Base-by-base conservation (phyloP, 768 basidiomycete species). In the Tricholoma sp. region DNA sequence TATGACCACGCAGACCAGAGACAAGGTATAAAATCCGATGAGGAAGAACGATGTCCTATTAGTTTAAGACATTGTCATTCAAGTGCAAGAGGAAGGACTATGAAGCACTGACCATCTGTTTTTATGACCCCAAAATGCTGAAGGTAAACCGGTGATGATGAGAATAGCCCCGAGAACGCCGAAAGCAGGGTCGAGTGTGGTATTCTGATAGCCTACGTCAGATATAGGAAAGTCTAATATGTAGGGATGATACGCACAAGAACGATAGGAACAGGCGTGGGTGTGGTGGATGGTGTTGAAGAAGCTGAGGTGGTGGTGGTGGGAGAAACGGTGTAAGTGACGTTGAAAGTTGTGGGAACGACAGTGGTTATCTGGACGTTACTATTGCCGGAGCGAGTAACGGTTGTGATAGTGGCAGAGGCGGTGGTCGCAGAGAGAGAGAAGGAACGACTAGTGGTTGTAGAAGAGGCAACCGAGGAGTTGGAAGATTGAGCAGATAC, bases 61-160 rank as follows among this genome's bases (percentile, higher is more conserved):
- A 54, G 56, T 48, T n/a, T 55, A 52, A 53, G 55, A 59, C 60
- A n/a, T 31, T 10, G 29, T 9, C 5, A 4, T 49, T 10, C 6
- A 61, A 65, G 54, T 50, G 49, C 47, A 47, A 48, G 57, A 49
- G 60, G 59, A 53, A 59, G 20, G 13, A 8, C 55, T 18, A 54
- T 54, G 17, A 58, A 56, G 56, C 41, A 74, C 80, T 41, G 65
- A 89, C 94, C 95, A 96, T 80, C 94, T 77, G 70, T 97, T 95
- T 79, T 96, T 96, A 74, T 94, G 93, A 18, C 95, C 95, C 74
- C 91, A 86, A 62, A 93, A 92, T 3, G 91, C 89, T 52, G 91
- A 89, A 8, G 93, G 92, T 6, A 95, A 75, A 48, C 95, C 95
- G 8, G 91, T 93, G 50, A 97, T 65, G 61, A 97, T 93, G 67